Evolutionary conservation across 2,329 filamentous ascomycete genomes (phyloP).

Genomic region (Xylaria sp.): DNA sequence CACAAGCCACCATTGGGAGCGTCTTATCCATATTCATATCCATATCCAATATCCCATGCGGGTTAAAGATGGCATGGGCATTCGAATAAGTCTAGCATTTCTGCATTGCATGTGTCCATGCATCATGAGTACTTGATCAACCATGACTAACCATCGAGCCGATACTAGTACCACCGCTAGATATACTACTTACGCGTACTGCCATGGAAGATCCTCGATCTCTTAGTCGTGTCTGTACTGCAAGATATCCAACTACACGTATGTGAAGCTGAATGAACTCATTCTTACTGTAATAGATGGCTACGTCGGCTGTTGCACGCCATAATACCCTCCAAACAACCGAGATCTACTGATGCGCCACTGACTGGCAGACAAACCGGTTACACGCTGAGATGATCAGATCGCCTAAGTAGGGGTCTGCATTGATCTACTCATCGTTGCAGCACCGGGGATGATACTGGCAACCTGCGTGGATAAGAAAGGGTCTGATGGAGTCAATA

Average conservation of each 20-base stretch:
- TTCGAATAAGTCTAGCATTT: neutral
- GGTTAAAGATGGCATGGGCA: neutral
- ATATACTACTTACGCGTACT: neutral
- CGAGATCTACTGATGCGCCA: neutral
- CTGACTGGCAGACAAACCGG: neutral
- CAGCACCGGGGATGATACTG: conserved; percentile 4
- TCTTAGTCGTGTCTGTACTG: neutral
- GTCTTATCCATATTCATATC: neutral
- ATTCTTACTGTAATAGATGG: neutral
- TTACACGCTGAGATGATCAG: conserved; percentile 11
- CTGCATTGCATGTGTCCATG: neutral
- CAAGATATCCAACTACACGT: neutral
- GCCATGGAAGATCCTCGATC: neutral
- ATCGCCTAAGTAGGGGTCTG: conserved; percentile 10
- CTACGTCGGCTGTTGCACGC: neutral
- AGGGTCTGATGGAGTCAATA: conserved; percentile 16
- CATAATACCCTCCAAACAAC: neutral
- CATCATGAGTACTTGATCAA: neutral
- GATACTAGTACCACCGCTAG: neutral
- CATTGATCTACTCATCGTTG: neutral
- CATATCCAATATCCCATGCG: neutral
- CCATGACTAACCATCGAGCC: neutral
- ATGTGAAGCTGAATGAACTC: too few relatives aligned
- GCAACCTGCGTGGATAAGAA: conserved; percentile 12
- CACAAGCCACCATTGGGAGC: neutral